Evolutionary conservation across 345 rosid species (phyloP).

Genomic region (Hibiscus mutabilis): DNA sequence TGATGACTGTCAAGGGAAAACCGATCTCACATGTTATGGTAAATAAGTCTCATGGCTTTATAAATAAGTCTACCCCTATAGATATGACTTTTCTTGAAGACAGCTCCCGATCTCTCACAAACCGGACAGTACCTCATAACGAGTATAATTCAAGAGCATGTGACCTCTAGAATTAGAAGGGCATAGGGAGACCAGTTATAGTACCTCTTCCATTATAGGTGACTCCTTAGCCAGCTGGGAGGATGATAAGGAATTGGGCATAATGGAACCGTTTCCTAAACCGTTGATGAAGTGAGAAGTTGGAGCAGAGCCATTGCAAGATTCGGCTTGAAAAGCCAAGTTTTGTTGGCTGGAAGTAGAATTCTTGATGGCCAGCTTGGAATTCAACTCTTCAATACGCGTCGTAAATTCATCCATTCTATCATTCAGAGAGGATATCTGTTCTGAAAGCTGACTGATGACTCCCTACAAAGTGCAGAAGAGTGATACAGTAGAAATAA

Average conservation of each 20-base stretch:
- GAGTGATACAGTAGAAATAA: neutral
- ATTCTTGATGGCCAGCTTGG: constrained; percentile 47
- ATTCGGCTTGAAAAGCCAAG: constrained; percentile 55
- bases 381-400: constrained; percentile 65
- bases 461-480: constrained; percentile 40
- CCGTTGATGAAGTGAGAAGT: constrained; percentile 73
- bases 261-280: constrained; percentile 67
- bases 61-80: too few relatives aligned
- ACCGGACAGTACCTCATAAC: too few relatives aligned
- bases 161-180: neutral
- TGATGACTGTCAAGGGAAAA: neutral
- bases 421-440: constrained; percentile 72
- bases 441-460: constrained; percentile 81
- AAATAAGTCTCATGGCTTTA: too few relatives aligned
- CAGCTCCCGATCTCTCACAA: too few relatives aligned
- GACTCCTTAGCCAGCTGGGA: constrained; percentile 31
- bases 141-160: too few relatives aligned
- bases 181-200: neutral
- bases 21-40: too few relatives aligned
- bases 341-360: constrained; percentile 58
- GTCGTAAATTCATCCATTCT: constrained; percentile 88
- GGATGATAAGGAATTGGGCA: constrained; percentile 72
- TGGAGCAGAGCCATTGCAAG: constrained; percentile 75
- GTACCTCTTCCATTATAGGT: constrained; percentile 79
- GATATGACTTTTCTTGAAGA: too few relatives aligned